Base-by-base conservation (phyloP, 345 rosid genomes). In the Bruguiera parviflora region DNA sequence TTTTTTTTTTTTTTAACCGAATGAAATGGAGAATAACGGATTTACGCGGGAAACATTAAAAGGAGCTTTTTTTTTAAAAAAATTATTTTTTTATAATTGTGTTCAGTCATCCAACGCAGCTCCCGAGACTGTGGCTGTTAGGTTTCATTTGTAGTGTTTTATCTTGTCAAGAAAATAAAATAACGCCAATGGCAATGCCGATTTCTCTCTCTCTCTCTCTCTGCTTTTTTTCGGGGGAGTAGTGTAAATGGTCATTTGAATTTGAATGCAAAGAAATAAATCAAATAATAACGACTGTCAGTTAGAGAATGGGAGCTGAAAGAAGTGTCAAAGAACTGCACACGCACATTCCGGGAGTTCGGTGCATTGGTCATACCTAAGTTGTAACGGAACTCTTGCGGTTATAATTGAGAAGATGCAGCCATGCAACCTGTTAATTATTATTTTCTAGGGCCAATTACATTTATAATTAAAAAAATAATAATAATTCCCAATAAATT, bases 261-360 rank as follows among this genome's bases (percentile, higher is more conserved):
- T 43, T 43, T 13, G 49, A 35, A 32, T 20, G 39, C 22, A 61
- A 35, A 7, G 39, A n/a, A 64, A 64, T 33, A 11, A 27, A 22
- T 13, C 24, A 9, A 21, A 24, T 47, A 65, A 21, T 65, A 65
- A 65, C 19, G 31, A 65, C 8, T 52, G 59, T 65, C 70, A 57
- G 70, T 67, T 67, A 55, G 70, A 37, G 65, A 28, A 47, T 3
- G 62, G 63, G 58, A 57, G 71, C 60, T 51, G 59, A 69, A 61
- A 69, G 66, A 60, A 51, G 58, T 60, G 76, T 67, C 76, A 63
- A 62, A 67, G 37, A 76, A 71, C 69, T 71, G 80, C 64, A 33
- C 18, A 43, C 77, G 71, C 19, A 27, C 47, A 64, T 59, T 65
- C 11, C 70, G 71, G 73, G 60, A 72, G 57, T 64, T 71, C 56